A percentile compares a stretch with the other conserved stretches of the same genome.
phyloP scores from a whole-genome alignment of 2,329 filamentous ascomycete genomes.

The Basipetospora chlamydospora region DNA sequence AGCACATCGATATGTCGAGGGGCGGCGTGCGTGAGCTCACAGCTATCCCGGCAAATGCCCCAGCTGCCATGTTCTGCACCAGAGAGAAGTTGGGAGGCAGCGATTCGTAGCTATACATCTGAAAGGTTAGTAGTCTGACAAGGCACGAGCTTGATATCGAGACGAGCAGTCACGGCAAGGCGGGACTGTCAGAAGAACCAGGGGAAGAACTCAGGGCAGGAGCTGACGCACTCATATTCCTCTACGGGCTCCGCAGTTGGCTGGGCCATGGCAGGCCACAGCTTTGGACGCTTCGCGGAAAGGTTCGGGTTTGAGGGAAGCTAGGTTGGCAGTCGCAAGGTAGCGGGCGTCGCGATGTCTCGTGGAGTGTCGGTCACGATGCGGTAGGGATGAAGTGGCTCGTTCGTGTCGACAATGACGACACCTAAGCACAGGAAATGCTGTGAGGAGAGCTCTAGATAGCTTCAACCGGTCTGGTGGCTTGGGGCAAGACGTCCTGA shows the following conservation, averaged over 20 bases:
- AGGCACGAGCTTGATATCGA: too few relatives aligned
- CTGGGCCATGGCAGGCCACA: constrained; percentile 58
- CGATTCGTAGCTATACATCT: constrained; percentile 60
- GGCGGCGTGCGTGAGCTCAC: constrained; percentile 33
- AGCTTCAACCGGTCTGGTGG: too few relatives aligned
- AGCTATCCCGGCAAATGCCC: constrained; percentile 92
- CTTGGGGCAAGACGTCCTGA: too few relatives aligned
- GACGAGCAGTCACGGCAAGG: too few relatives aligned
- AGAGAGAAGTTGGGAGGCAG: constrained; percentile 91
- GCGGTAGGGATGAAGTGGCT: background rate
- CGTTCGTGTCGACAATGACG: too few relatives aligned
- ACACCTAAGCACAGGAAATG: too few relatives aligned
- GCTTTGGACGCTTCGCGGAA: constrained; percentile 50
- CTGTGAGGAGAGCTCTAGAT: too few relatives aligned
- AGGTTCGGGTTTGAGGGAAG: constrained; percentile 43
- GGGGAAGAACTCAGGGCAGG: too few relatives aligned
- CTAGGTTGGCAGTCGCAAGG: constrained; percentile 37
- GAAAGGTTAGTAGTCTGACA: background rate
- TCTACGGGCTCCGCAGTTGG: constrained; percentile 47
- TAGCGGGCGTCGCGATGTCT: background rate
- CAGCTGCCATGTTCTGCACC: constrained; percentile 85
- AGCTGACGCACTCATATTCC: constrained; percentile 56
- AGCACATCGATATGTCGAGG: background rate
- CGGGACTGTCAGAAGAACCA: too few relatives aligned
- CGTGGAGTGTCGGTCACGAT: background rate